These are phyloP conservation scores for Phytophthora citrophthora DNA, from an alignment of 352 stramenopile genomes.

Conservation along the genomic window DNA sequence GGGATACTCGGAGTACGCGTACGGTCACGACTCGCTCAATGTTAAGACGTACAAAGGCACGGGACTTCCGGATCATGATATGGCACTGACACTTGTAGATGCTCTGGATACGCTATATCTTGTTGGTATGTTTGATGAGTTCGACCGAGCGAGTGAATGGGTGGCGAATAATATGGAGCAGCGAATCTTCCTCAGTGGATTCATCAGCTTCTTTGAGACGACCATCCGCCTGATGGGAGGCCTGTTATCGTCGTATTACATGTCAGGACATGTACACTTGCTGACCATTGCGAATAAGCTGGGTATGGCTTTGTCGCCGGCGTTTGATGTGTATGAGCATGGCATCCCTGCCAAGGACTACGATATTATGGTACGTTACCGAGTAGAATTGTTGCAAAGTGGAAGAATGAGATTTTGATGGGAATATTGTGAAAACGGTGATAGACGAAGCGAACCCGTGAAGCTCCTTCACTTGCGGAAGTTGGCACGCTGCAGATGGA, in stretches of 20 bases:
- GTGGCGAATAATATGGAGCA: constrained; percentile 66
- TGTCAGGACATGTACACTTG: constrained; percentile 63
- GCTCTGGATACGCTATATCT: constrained; percentile 82
- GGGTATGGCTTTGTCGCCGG: constrained; percentile 63
- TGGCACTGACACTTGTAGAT: constrained; percentile 82
- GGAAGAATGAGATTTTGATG: background rate
- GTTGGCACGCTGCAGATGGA: constrained; percentile 79
- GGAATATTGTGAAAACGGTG: background rate
- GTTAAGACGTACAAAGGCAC: constrained; percentile 64
- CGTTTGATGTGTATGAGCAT: constrained; percentile 57
- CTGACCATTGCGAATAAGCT: constrained; percentile 69
- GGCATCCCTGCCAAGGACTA: constrained; percentile 73
- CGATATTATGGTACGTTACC: constrained; percentile 56
- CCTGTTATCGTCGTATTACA: constrained; percentile 71
- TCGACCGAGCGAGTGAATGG: constrained; percentile 73
- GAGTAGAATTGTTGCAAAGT: background rate
- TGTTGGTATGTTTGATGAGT: constrained; percentile 81
- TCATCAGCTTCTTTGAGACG: constrained; percentile 83
- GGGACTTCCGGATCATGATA: constrained; percentile 66
- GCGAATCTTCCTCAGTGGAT: constrained; percentile 66
- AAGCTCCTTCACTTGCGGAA: constrained; percentile 65
- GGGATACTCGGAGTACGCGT: constrained; percentile 74
- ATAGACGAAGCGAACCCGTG: constrained; percentile 43
- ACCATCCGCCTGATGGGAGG: constrained; percentile 81
- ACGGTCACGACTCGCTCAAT: constrained; percentile 76